These are phyloP conservation scores for Rubia tinctorum DNA, from an alignment of 305 asterid species.

Conservation along the genomic window DNA sequence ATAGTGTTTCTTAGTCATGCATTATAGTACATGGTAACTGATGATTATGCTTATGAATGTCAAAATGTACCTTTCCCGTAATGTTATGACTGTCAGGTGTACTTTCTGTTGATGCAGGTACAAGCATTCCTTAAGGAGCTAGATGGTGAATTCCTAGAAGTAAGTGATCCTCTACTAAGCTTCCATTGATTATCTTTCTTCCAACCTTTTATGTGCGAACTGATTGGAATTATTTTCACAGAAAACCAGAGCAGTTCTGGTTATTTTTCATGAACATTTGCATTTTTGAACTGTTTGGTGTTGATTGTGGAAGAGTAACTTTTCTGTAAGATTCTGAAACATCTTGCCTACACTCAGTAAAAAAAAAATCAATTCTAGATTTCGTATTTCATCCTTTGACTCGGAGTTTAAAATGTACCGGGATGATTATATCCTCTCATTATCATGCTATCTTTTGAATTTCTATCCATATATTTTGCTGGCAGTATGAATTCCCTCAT, in stretches of 20 bases:
- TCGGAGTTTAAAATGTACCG: not conserved
- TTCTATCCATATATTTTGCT: too few species aligned
- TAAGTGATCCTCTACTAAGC: slow-evolving; percentile 15
- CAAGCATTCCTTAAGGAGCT: slow-evolving; percentile 69
- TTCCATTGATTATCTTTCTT: not conserved
- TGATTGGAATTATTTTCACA: not conserved
- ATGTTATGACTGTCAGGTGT: not conserved
- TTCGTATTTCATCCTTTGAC: not conserved
- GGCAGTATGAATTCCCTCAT: too few species aligned
- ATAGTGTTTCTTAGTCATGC: not conserved
- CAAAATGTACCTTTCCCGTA: not conserved
- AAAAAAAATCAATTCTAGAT: too few species aligned
- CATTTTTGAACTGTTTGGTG: not conserved
- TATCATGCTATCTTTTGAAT: too few species aligned
- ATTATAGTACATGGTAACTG: not conserved
- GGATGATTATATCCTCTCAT: not conserved
- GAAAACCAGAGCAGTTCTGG: not conserved
- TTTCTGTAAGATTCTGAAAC: not conserved
- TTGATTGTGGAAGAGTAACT: not conserved
- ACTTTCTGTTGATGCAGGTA: slow-evolving; percentile 45
- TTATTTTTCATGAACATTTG: not conserved
- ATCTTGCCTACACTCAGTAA: not conserved
- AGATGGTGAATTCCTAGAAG: slow-evolving; percentile 92
- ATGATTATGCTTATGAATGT: not conserved
- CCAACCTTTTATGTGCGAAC: too few species aligned